Conservation (phyloP, 768 basidiomycete genomes). For the Suillus clintonianus region DNA sequence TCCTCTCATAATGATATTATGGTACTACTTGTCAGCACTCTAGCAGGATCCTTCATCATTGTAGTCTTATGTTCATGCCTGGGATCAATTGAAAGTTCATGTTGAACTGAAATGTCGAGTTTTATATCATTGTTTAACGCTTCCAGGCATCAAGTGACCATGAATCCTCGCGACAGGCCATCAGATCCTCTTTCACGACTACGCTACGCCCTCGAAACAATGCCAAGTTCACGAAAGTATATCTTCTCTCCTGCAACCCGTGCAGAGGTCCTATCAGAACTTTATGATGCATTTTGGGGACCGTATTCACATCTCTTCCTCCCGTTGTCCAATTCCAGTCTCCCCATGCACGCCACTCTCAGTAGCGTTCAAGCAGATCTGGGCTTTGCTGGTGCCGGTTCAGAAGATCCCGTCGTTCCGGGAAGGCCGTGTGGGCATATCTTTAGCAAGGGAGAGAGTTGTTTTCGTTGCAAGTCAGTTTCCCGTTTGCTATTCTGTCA, state of each 20-base stretch:
- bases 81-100: not conserved
- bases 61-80: not conserved
- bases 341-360: constrained; percentile 64
- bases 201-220: constrained; percentile 74
- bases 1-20: not conserved
- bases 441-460: constrained; percentile 88
- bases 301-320: constrained; percentile 72
- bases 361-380: constrained; percentile 68
- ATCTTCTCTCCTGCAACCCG: constrained; percentile 73
- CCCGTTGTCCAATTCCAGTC: constrained; percentile 59
- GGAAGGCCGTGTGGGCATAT: constrained; percentile 82
- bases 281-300: constrained; percentile 85
- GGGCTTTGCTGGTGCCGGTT: constrained; percentile 59
- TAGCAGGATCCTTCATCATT: not conserved
- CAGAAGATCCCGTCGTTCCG: constrained; percentile 58
- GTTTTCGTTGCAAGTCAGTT: constrained; percentile 91
- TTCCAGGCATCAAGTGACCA: constrained; percentile 53
- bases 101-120: constrained; percentile 1
- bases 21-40: not conserved
- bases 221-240: constrained; percentile 80
- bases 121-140: constrained; percentile 41
- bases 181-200: constrained; percentile 72
- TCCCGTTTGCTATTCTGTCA: not conserved
- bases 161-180: constrained; percentile 56
- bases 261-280: constrained; percentile 77